Base-by-base conservation (phyloP, 129 eudicot species). In the Silybum marianum region DNA sequence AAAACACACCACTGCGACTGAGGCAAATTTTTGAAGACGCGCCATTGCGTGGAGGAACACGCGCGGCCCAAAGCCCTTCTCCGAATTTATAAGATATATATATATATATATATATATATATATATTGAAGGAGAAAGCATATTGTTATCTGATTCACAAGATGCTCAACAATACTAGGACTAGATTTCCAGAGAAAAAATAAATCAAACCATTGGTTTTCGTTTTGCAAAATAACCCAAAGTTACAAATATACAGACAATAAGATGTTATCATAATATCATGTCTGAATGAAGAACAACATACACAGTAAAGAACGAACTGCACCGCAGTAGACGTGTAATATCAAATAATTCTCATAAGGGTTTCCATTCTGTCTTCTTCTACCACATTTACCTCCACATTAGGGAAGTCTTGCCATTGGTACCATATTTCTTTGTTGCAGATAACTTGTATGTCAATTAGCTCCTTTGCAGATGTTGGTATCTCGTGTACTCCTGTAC, bases 401-500 rank as follows among this genome's bases (percentile, higher is more conserved):
- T 71, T 71, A 71, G 25, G 7, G 11, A 30, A 71, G 14, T 71
- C 74, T 13, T 14, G 26, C 74, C 74, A 71, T 7, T 71, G 25
- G n/a, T 34, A 34, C 9, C 25, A 23, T 7, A 66, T 77, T 77
- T 77, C 73, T 36, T 77, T 73, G 39, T 66, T 36, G 44, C 81
- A 77, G 22, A 77, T 34, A 46, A 77, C 73, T 66, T 65, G 25
- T 23, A 10, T 14, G 40, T 0, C 1, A 32, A 0, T 34, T 77
- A 77, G 40, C 40, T 7, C 65, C 13, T 63, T n/a, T n/a, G 44
- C 24, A 4, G 73, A 77, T 67, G 24, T 6, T 63, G 81, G 73
- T 7, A 36, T 72, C 23, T 66, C 40, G 7, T 77, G 80, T 12
- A 77, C 72, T 38, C 80, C 60, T 0, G 73, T 77, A 60, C 81